These are phyloP conservation scores for Fusarium pseudonygamai DNA, from an alignment of 2,329 filamentous ascomycete genomes.

Conservation along the genomic window DNA sequence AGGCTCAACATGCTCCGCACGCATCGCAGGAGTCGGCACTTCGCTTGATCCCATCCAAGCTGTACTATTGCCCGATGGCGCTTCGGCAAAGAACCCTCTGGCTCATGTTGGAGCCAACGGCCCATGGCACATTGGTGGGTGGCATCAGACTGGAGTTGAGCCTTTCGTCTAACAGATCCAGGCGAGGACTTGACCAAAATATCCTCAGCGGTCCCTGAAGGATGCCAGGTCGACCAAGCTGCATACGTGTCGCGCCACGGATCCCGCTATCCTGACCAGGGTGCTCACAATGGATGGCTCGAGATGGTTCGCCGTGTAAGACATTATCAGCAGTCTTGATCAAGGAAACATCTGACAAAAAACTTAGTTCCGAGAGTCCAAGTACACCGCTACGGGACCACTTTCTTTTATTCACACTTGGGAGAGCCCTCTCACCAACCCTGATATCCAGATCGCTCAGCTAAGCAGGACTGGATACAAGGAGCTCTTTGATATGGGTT, in stretches of 20 bases:
- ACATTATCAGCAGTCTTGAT: rapidly evolving
- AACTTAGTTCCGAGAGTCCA: slow-evolving; percentile 60
- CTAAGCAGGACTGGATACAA: slow-evolving; percentile 70
- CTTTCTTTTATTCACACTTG: slow-evolving; percentile 68
- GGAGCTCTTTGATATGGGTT: slow-evolving; percentile 66
- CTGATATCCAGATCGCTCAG: slow-evolving; percentile 65
- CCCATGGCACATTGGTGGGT: slow-evolving; percentile 60
- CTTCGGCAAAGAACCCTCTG: slow-evolving; percentile 53
- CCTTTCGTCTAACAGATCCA: neutral
- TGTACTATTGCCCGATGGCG: slow-evolving; percentile 40
- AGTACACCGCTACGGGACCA: slow-evolving; percentile 62
- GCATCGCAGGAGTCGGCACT: slow-evolving; percentile 16
- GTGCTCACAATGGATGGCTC: slow-evolving; percentile 67
- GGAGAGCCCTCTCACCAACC: slow-evolving; percentile 65
- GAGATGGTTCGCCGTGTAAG: slow-evolving; percentile 55
- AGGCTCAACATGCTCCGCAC: neutral
- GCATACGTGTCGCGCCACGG: slow-evolving; percentile 70
- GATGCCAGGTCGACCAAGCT: slow-evolving; percentile 68
- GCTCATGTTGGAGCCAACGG: slow-evolving; percentile 62
- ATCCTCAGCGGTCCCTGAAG: slow-evolving; percentile 61
- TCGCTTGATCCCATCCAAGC: slow-evolving; percentile 43
- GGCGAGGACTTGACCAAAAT: slow-evolving; percentile 67
- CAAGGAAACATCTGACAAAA: neutral
- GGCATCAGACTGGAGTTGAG: neutral
- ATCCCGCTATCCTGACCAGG: slow-evolving; percentile 68